Percentiles rank a stretch among this genome's conserved stretches.
Conservation (phyloP, 169 alveolate species). For the Plasmodium coatneyi region DNA sequence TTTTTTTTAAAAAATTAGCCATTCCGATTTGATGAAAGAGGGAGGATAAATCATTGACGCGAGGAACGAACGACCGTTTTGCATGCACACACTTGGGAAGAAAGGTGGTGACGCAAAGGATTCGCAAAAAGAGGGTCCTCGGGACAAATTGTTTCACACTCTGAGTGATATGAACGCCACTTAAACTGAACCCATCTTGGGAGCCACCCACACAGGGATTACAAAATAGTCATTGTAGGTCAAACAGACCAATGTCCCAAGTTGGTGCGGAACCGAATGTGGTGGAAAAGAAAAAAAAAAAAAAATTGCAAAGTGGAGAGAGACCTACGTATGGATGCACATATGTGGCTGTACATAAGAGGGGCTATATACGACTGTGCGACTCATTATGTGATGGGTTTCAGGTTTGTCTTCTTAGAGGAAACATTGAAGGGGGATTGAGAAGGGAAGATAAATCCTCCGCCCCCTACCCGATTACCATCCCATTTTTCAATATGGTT, state of each 20-base stretch:
- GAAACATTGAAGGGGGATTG: background rate
- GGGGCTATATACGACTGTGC: background rate
- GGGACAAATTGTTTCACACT: background rate
- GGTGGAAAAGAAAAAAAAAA: background rate
- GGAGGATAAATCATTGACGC: background rate
- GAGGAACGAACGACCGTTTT: background rate
- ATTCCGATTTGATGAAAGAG: background rate
- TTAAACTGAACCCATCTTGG: background rate
- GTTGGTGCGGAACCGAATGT: background rate
- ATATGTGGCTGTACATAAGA: background rate
- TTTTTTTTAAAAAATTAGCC: background rate
- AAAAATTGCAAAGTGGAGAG: background rate
- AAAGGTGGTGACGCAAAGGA: background rate
- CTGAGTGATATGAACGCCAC: background rate
- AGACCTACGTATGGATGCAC: background rate
- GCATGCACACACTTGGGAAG: conserved; percentile 2
- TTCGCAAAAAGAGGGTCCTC: background rate
- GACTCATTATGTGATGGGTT: background rate
- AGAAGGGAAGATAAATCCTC: background rate
- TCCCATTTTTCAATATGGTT: background rate
- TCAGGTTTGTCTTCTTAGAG: background rate
- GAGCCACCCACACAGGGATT: background rate
- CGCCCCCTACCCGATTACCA: background rate
- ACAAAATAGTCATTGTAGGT: background rate
- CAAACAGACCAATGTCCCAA: background rate